Base-by-base conservation (phyloP, 2,329 filamentous ascomycete species). In the Knufia fluminis region DNA sequence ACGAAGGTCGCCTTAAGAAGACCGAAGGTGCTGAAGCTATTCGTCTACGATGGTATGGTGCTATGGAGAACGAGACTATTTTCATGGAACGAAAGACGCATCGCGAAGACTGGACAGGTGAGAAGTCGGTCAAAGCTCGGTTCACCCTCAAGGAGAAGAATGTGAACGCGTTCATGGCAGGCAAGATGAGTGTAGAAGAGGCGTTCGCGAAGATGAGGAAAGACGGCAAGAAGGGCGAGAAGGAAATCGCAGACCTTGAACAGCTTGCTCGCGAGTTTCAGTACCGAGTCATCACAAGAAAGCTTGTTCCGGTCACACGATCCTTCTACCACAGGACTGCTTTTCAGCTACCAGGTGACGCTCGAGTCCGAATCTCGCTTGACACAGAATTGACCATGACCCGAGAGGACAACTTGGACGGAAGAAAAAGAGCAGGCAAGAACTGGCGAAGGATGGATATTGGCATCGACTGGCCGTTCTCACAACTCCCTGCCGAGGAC, bases 391-490 rank as follows among this genome's bases (percentile, higher is more conserved):
- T 98, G 49, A 90, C 87, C 28, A 94, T 98, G 88, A 75, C 86
- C 42, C 86, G 92, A 22, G 92, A 98, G 66, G 92, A 98, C 66
- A 97, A 97, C 62, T 70, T 96, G 33, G 90, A 95, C 61, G 91
- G 89, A 38, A 77, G 75, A 43, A 72, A 68, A 50, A 80, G 92
- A 43, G 75, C 82, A 3, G 92, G 91, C 17, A 77, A 90, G 57
- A 96, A 97, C 70, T 98, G 92, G 92, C 80, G 92, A 52, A 82
- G 92, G 38, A 97, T 85, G 82, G 92, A 98, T 65, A 97, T 98
- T 63, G 92, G 92, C 3, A 88, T 98, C 53, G 92, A 98, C 66
- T 96, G 76, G 64, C 92, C 92, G 0, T 98, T 98, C 70, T 82
- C 82, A 3, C 90, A 98, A 64, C 73, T 98, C 4, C 87, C 89